Evolutionary conservation across 768 basidiomycete species (phyloP), one percentile per base, ranked within the genome.

Genomic region (Pholiota conissans): DNA sequence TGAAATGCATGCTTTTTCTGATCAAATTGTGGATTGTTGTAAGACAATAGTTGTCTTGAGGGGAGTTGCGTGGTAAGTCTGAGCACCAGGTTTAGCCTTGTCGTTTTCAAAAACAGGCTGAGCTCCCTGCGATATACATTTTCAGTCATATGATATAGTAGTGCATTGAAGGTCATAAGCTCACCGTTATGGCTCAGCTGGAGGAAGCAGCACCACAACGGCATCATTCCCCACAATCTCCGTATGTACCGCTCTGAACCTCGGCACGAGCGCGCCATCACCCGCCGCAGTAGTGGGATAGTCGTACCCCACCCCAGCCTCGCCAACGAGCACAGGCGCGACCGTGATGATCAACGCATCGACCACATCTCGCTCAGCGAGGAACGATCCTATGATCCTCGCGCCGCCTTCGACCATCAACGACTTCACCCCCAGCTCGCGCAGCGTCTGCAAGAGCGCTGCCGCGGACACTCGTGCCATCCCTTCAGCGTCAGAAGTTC

Each of bases 381-480:
- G 72, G 73, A 93, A 91, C 0, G 90, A 85, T 5, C 79, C 76
- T 56, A 99, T 93, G 61, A 99, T 79, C 8, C 75, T 73, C 8
- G 93, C 90, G 14, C 97, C 97, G 52, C 97, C 97, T 75, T 99
- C 97, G 5, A 98, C 91, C 96, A 99, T 99, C 54, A 98, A 74
- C 10, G 86, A 88, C 10, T 73, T 72, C 59, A 96, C 77, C 3
- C 83, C 85, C n/a, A 79, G 73, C 10, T 72, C 70, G n/a, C 71
- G 72, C 24, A 97, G 75, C 6, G 73, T 72, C 11, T 61, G 64
- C 4, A 95, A 81, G 16, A 91, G 69, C 4, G 67, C 66, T 2
- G 71, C 67, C 28, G 91, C 70, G 26, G 80, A 73, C 54, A 32
- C 52, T 27, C 49, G 55, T 49, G 47, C 29, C 29, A n/a, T n/a